Base-by-base conservation (phyloP, 192 early-diverging fungal species). In the Cladochytrium replicatum region DNA sequence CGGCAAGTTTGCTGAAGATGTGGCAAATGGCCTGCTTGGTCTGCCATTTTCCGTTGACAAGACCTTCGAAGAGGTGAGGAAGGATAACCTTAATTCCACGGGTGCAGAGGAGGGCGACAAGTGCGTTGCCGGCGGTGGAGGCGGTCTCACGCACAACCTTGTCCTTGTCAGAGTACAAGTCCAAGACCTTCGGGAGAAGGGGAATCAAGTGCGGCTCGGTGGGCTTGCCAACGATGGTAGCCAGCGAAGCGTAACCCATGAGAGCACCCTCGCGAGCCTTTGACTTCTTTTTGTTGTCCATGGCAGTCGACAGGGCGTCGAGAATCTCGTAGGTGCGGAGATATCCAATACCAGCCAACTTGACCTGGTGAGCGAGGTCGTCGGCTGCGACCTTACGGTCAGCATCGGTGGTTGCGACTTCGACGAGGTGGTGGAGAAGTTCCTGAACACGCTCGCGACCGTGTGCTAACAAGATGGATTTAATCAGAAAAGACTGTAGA, bases 241-340 rank as follows among this genome's bases (percentile, higher is more conserved):
- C 74, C 42, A 88, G 46, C 47, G 77, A 77, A 37, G 52, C 56
- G 61, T 77, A 74, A 42, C 70, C 71, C 46, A 73, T 64, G 45
- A 75, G 57, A 37, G 77, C 78, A 29, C 71, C 84, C 55, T 84
- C 72, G 57, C 81, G 78, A 42, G 75, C 72, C 45, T 57, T 55
- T 50, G 67, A 53, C 50, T 47, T 68, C 76, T 86, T 84, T 74
- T 88, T 88, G 78, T 82, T 72, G 52, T 64, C 64, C 38, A 78
- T 58, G 43, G 78, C 75, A 55, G 72, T 70, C 39, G 50, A 49
- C 26, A 87, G 61, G 48, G 67, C 57, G 32, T 77, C 74, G 32
- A 83, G 52, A 47, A 85, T 64, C 30, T 62, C 69, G 68, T 64
- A 72, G 26, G 72, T 67, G 48, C 75, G 70, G 39, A 85, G 63